A percentile compares a stretch with the other conserved stretches of the same genome.
Conservation (phyloP, 495 filamentous ascomycete genomes). For the Neurospora sp. region DNA sequence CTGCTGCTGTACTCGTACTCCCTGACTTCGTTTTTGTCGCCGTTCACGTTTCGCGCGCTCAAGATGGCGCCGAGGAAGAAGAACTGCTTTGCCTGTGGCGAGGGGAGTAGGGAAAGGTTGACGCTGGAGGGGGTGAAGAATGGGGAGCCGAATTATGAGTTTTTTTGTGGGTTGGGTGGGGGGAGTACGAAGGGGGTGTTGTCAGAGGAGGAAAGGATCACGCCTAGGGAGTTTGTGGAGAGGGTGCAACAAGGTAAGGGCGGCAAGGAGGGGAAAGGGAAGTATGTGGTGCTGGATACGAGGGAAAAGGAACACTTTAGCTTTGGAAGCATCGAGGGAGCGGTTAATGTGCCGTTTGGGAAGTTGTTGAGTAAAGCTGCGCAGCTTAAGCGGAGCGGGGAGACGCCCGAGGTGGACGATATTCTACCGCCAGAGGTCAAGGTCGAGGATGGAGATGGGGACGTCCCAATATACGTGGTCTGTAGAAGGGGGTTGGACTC, state of each 20-base stretch:
- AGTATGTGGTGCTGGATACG: conserved; percentile 66
- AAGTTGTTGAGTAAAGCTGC: conserved; percentile 33
- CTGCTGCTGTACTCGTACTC: conserved; percentile 68
- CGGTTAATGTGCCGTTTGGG: conserved; percentile 70
- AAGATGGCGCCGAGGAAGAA: conserved; percentile 55
- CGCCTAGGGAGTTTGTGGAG: conserved; percentile 42
- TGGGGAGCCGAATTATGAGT: conserved; percentile 63
- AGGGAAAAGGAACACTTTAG: conserved; percentile 75
- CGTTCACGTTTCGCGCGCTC: conserved; percentile 62
- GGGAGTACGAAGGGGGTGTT: conserved; percentile 68
- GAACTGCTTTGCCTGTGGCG: conserved; percentile 68
- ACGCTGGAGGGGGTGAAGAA: conserved; percentile 49
- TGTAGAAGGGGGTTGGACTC: conserved; percentile 88
- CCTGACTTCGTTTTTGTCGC: conserved; percentile 21
- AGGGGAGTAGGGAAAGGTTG: conserved; percentile 39
- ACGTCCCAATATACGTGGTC: conserved; percentile 57
- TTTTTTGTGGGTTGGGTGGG: conserved; percentile 65
- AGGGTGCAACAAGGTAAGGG: conserved; percentile 9
- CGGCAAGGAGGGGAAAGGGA: conserved; percentile 2
- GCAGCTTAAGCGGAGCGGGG: conserved; percentile 12
- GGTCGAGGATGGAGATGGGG: background rate
- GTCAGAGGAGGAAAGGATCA: conserved; percentile 64
- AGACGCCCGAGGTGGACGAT: background rate
- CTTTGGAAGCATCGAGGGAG: conserved; percentile 63
- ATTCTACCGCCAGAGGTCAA: conserved; percentile 2